Evolutionary conservation across 495 filamentous ascomycete genomes (phyloP).

Genomic region (Penicillium cataractarum): DNA sequence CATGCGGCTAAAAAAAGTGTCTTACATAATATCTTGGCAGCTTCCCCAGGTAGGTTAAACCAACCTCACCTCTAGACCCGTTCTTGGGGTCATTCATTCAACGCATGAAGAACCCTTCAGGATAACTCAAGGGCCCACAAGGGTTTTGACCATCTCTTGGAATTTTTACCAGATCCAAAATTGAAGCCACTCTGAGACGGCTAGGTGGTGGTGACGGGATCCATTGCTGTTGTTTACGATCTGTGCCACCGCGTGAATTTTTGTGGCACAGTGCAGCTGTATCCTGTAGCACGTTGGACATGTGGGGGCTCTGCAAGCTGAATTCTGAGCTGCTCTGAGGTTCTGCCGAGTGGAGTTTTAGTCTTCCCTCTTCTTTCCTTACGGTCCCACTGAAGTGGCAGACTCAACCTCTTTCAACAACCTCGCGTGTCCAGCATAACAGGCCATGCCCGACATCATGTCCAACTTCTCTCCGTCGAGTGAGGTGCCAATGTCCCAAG

Average conservation of each 20-base stretch:
- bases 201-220: background rate
- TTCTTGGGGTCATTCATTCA: background rate
- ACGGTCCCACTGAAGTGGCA: background rate
- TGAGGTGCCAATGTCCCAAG: constrained; percentile 35
- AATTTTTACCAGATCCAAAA: background rate
- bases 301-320: background rate
- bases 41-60: background rate
- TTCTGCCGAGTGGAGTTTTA: background rate
- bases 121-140: background rate
- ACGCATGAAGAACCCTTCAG: background rate
- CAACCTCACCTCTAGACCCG: background rate
- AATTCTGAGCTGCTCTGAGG: background rate
- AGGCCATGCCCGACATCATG: constrained; percentile 18
- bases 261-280: no score
- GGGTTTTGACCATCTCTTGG: background rate
- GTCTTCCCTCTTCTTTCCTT: background rate
- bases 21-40: background rate
- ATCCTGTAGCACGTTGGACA: background rate
- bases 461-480: constrained; percentile 3
- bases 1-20: background rate
- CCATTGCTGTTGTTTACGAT: no score
- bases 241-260: no score
- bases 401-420: background rate
- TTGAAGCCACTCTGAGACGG: background rate
- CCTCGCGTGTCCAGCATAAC: background rate